Conservation (phyloP, 1,284 basidiomycete genomes). For the Coniferiporia sulphurascens region DNA sequence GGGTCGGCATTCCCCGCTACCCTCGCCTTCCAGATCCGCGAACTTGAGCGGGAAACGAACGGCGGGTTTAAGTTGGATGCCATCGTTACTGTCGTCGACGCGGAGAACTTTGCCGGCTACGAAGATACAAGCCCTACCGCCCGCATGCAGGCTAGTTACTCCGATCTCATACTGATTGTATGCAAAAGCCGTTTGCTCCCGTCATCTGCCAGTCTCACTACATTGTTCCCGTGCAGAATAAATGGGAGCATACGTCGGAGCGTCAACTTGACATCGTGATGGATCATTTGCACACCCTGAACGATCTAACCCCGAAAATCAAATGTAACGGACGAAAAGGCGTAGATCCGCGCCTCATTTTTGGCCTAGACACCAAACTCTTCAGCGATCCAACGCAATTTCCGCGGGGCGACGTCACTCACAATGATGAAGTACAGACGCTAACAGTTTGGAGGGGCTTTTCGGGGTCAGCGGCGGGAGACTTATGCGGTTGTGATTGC, state of each 20-base stretch:
- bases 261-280: constrained; percentile 74
- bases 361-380: constrained; percentile 78
- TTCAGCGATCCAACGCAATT: constrained; percentile 39
- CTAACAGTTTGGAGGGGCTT: constrained; percentile 53
- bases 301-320: constrained; percentile 83
- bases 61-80: constrained; percentile 80
- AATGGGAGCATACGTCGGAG: constrained; percentile 81
- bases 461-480: constrained; percentile 24
- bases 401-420: constrained; percentile 28
- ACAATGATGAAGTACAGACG: constrained; percentile 83
- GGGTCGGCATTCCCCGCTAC: constrained; percentile 90
- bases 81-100: constrained; percentile 85
- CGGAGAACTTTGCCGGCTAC: constrained; percentile 85
- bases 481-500: constrained; percentile 25
- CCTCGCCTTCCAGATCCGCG: constrained; percentile 85
- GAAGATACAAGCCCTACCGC: constrained; percentile 87
- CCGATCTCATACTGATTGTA: constrained; percentile 81
- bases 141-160: constrained; percentile 90
- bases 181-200: constrained; percentile 27
- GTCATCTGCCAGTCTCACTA: constrained; percentile 1
- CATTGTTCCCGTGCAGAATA: constrained; percentile 49
- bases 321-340: constrained; percentile 59
- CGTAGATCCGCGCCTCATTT: constrained; percentile 72
- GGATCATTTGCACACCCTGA: constrained; percentile 84
- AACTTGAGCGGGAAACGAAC: constrained; percentile 73